These are phyloP conservation scores for Salix purpurea DNA, from an alignment of 345 rosid species.

Conservation along the genomic window DNA sequence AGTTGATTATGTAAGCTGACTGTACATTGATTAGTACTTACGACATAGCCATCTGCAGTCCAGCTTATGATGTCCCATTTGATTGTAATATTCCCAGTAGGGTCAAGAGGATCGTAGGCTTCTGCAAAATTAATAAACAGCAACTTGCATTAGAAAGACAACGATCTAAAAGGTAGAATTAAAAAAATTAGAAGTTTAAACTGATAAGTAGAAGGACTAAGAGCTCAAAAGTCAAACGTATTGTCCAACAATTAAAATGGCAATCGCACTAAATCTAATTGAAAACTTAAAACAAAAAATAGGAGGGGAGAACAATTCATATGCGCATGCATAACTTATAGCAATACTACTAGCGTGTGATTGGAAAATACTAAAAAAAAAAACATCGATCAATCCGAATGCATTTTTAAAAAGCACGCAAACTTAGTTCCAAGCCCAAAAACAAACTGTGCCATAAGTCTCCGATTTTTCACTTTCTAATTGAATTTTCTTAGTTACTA, in stretches of 20 bases:
- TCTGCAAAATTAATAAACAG: conserved; percentile 29
- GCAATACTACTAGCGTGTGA: too few species aligned
- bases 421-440: too few species aligned
- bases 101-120: conserved; percentile 90
- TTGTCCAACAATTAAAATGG: too few species aligned
- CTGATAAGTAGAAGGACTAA: background rate
- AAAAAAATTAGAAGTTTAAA: background rate
- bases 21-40: conserved; percentile 28
- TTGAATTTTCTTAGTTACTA: background rate
- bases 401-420: too few species aligned
- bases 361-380: too few species aligned
- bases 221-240: background rate
- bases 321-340: too few species aligned
- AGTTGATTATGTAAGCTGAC: background rate
- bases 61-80: conserved; percentile 86
- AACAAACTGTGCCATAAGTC: background rate
- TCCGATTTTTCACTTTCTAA: background rate
- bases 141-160: background rate
- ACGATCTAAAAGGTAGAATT: background rate
- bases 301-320: too few species aligned
- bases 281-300: background rate
- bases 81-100: conserved; percentile 82
- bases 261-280: background rate
- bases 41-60: conserved; percentile 85
- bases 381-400: too few species aligned